Conservation (phyloP, 1,139 yeast species). For the Nematodospora anomalae region DNA sequence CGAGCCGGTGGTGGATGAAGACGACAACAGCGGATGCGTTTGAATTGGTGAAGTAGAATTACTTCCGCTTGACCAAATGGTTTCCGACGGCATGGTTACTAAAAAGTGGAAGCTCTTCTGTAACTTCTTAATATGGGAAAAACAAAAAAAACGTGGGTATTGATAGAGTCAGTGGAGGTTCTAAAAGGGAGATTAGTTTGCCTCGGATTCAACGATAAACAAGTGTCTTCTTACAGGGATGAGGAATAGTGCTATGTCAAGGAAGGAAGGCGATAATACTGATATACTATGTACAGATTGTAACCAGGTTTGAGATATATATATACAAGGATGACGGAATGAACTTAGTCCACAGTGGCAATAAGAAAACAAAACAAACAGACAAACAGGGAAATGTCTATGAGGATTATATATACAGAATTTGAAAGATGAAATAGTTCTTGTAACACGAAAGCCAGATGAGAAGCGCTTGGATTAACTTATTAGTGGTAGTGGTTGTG, state of each 20-base stretch:
- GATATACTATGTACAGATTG: neutral
- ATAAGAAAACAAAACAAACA: neutral
- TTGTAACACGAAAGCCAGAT: neutral
- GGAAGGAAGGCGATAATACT: no score
- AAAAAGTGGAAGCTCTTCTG: neutral
- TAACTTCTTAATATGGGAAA: neutral
- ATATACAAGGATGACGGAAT: neutral
- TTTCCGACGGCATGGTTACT: conserved; percentile 27
- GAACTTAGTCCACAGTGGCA: neutral
- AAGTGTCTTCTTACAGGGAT: neutral
- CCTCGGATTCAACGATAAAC: no score
- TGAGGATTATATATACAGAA: neutral
- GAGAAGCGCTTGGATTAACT: no score
- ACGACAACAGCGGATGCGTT: conserved; percentile 15
- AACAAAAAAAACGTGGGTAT: conserved; percentile 4
- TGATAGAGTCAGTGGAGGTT: no score
- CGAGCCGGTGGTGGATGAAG: conserved; percentile 9
- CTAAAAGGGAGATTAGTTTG: no score
- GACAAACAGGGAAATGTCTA: neutral
- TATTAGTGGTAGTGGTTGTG: no score
- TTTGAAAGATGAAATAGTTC: neutral
- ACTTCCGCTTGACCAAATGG: conserved; percentile 38
- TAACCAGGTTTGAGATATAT: neutral
- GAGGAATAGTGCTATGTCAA: no score
- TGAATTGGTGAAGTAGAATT: conserved; percentile 26